These are phyloP conservation scores for Juncus effusus DNA, from an alignment of 176 grass and related monocot genomes.

Conservation along the genomic window DNA sequence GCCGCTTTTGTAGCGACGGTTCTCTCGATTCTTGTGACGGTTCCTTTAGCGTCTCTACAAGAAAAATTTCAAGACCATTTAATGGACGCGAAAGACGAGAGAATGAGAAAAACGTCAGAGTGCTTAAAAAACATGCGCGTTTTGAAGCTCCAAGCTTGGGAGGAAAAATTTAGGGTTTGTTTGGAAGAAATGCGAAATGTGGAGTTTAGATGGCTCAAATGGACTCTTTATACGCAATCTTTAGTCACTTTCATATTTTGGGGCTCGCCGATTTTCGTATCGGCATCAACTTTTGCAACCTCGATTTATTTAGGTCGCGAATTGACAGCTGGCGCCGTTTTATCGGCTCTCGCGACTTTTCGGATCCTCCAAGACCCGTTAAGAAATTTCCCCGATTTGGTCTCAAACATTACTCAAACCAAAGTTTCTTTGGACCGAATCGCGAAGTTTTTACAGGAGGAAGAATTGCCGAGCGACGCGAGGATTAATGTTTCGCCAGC, in stretches of 20 bases:
- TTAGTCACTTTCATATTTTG: constrained; percentile 97
- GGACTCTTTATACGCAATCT: constrained; percentile 81
- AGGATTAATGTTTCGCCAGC: constrained; percentile 56
- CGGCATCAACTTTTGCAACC: constrained; percentile 81
- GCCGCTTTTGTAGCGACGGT: constrained; percentile 67
- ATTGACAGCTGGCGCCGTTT: constrained; percentile 89
- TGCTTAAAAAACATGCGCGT: constrained; percentile 93
- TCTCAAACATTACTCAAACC: constrained; percentile 96
- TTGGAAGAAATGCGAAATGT: constrained; percentile 90
- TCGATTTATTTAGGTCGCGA: constrained; percentile 80
- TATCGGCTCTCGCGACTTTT: constrained; percentile 94
- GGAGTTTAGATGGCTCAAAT: constrained; percentile 79
- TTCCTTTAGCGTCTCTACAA: constrained; percentile 89
- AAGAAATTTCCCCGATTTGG: constrained; percentile 93
- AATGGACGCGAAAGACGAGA: constrained; percentile 93
- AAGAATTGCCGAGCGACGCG: constrained; percentile 74
- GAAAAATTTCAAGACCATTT: constrained; percentile 90
- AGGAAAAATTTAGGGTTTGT: constrained; percentile 64
- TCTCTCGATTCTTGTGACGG: constrained; percentile 69
- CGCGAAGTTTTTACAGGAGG: constrained; percentile 65
- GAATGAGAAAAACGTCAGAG: constrained; percentile 95
- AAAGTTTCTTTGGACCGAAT: constrained; percentile 86
- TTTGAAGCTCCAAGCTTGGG: constrained; percentile 90
- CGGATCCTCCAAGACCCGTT: constrained; percentile 98
- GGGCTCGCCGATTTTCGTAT: constrained; percentile 93